A percentile compares a stretch with the other conserved stretches of the same genome.
Evolutionary conservation across 2,329 filamentous ascomycete species (phyloP).

Genomic region (Nothophaeocryptopus gaeumannii): DNA sequence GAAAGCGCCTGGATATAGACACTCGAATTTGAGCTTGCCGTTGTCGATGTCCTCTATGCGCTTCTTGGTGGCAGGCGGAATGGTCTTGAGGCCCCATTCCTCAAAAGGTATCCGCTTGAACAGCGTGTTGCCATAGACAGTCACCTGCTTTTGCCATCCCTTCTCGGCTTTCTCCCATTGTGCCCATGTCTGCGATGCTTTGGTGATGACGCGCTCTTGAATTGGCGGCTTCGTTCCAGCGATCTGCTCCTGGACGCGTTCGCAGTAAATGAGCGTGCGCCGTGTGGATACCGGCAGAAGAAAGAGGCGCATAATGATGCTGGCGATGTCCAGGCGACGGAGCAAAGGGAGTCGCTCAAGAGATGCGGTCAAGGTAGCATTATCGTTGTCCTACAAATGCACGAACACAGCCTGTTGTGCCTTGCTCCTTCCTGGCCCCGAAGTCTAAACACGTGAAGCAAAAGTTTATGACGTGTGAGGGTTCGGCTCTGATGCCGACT

Average conservation of each 20-base stretch:
- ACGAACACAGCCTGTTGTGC: background rate
- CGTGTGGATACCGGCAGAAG: conserved; percentile 89
- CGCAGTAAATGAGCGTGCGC: conserved; percentile 88
- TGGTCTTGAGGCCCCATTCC: conserved; percentile 96
- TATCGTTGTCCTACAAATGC: background rate
- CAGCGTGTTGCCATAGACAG: conserved; percentile 79
- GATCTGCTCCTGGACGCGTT: conserved; percentile 54
- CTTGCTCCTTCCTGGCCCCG: no score
- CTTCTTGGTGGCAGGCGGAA: conserved; percentile 73
- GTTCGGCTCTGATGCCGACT: background rate
- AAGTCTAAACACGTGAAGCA: no score
- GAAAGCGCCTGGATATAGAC: conserved; percentile 68
- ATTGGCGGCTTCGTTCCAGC: conserved; percentile 55
- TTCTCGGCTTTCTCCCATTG: conserved; percentile 72
- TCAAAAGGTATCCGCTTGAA: conserved; percentile 88
- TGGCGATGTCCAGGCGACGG: background rate
- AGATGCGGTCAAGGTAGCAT: conserved; percentile 8
- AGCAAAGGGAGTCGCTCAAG: background rate
- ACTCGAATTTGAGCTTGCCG: conserved; percentile 53
- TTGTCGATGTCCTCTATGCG: conserved; percentile 62
- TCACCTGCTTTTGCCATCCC: conserved; percentile 82
- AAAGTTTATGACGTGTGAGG: background rate
- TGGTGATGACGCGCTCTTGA: conserved; percentile 67
- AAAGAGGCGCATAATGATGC: conserved; percentile 74
- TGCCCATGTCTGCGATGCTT: conserved; percentile 75